Evolutionary conservation across 208 protist species (phyloP).

Genomic region (Trypanosomatidae sp.): DNA sequence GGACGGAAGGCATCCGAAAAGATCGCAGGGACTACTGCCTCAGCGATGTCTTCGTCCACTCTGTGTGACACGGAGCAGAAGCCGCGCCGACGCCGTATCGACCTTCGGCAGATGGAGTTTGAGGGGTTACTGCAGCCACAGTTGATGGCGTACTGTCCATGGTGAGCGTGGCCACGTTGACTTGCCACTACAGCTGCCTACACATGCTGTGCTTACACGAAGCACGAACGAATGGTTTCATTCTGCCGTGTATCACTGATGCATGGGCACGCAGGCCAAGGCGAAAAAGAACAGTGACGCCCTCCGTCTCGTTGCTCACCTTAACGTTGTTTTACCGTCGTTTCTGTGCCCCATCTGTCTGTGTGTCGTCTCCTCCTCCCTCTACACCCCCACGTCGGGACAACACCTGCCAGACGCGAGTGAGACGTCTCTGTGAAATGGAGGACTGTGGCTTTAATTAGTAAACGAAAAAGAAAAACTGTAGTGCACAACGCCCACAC

Average conservation of each 20-base stretch:
- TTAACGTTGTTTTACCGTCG: background rate
- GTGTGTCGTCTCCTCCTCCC: background rate
- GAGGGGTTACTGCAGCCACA: conserved; percentile 54
- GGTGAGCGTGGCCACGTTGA: conserved; percentile 34
- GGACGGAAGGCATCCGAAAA: background rate
- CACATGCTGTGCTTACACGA: background rate
- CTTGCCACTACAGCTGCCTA: background rate
- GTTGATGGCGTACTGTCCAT: conserved; percentile 69
- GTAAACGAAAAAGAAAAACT: background rate
- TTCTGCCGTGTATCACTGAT: background rate
- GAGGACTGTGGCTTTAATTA: background rate
- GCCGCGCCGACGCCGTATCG: conserved; percentile 16
- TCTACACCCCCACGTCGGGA: background rate
- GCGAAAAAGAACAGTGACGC: background rate
- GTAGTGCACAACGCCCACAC: background rate
- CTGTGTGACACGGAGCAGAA: background rate
- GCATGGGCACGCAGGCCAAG: background rate
- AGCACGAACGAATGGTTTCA: background rate
- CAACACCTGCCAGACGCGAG: background rate
- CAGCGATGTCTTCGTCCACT: background rate
- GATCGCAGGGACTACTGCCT: background rate
- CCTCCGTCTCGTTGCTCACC: background rate
- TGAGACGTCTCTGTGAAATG: background rate
- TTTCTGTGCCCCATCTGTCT: background rate
- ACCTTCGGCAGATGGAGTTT: conserved; percentile 62